phyloP scores from a whole-genome alignment of 768 basidiomycete genomes.

The Boletus rubescentipes region DNA sequence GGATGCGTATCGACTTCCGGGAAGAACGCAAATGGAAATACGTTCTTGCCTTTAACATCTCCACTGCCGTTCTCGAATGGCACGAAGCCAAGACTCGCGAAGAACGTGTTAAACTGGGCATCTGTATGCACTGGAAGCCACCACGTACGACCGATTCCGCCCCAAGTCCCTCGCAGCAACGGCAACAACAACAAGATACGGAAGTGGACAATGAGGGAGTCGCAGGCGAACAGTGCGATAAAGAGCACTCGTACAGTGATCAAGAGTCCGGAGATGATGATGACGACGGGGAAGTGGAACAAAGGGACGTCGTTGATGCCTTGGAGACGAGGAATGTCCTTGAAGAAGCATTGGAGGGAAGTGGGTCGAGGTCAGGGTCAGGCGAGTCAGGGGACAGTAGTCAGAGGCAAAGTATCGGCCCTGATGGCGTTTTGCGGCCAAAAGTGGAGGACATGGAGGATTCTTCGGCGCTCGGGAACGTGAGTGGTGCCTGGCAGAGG shows the following conservation, averaged over 20 bases:
- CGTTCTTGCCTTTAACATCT: constrained; percentile 78
- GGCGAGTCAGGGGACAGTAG: constrained; percentile 37
- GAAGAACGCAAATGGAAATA: constrained; percentile 95
- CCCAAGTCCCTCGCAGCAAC: constrained; percentile 27
- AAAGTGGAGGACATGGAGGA: constrained; percentile 62
- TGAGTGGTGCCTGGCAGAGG: constrained; percentile 18
- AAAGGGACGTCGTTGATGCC: constrained; percentile 54
- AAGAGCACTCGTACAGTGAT: constrained; percentile 25
- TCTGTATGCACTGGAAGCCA: constrained; percentile 64
- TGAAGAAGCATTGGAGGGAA: constrained; percentile 55
- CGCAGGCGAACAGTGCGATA: constrained; percentile 22
- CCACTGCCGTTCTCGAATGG: constrained; percentile 85
- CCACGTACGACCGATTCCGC: constrained; percentile 34
- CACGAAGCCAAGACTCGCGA: constrained; percentile 67
- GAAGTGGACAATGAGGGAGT: constrained; percentile 30
- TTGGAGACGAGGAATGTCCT: constrained; percentile 54
- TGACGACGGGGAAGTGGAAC: constrained; percentile 56
- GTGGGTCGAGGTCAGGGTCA: constrained; percentile 28
- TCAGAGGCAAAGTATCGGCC: constrained; percentile 31
- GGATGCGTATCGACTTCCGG: constrained; percentile 94
- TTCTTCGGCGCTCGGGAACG: constrained; percentile 37
- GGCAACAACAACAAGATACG: constrained; percentile 30
- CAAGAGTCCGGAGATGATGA: constrained; percentile 57
- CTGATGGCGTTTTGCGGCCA: constrained; percentile 37
- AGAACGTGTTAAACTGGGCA: constrained; percentile 63